Base-by-base conservation (phyloP, 257 asterid species). In the Nemophila menziesii region DNA sequence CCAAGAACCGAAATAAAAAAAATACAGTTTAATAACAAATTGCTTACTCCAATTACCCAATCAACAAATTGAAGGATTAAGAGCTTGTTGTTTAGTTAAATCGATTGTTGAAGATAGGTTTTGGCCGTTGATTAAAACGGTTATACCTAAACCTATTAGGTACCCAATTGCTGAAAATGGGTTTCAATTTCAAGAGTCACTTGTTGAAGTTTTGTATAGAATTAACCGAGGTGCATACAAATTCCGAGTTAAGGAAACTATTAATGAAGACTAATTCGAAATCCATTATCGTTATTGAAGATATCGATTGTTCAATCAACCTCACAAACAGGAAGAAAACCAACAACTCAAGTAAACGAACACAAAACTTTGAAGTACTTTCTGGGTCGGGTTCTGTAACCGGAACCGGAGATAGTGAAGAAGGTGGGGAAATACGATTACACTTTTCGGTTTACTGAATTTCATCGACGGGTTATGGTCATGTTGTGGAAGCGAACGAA, bases 1-100 rank as follows among this genome's bases (percentile, higher is more conserved):
- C n/a, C n/a, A n/a, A n/a, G n/a, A n/a, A n/a, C n/a, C n/a, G n/a
- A n/a, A n/a, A n/a, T n/a, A n/a, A n/a, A n/a, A n/a, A n/a, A n/a
- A n/a, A n/a, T n/a, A n/a, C n/a, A n/a, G n/a, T n/a, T n/a, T n/a
- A n/a, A n/a, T n/a, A n/a, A n/a, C n/a, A n/a, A n/a, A n/a, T n/a
- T n/a, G n/a, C n/a, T n/a, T n/a, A n/a, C n/a, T n/a, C n/a, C n/a
- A n/a, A n/a, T n/a, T n/a, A n/a, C n/a, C n/a, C n/a, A n/a, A n/a
- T n/a, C n/a, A n/a, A n/a, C n/a, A n/a, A n/a, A n/a, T n/a, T n/a
- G 98, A 90, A 77, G 98, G 98, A 16, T 58, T 90, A 48, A 73
- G 98, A 37, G 96, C 96, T 57, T 90, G 98, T 78, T 85, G 98
- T 58, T 92, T 90, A 5, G 86, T 85, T 16, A 90, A 90, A 62